Evolutionary conservation across 2,329 filamentous ascomycete species (phyloP).

Genomic region (Cordyceps cicadae): DNA sequence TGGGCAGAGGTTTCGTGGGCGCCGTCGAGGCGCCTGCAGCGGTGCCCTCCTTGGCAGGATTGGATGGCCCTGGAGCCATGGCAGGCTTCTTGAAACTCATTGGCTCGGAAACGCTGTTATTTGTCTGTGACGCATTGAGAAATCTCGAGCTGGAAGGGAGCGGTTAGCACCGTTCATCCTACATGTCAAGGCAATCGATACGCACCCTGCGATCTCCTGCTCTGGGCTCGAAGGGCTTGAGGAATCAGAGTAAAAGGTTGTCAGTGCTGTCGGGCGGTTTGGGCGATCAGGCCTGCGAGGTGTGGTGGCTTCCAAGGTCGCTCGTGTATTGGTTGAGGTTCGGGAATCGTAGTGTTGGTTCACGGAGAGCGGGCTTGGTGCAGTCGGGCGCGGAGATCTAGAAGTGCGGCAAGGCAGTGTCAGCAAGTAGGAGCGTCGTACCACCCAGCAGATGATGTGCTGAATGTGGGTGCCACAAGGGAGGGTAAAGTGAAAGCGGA

Average conservation of each 20-base stretch:
- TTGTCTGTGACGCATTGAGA: constrained; percentile 38
- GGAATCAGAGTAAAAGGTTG: constrained; percentile 30
- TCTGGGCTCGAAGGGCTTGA: constrained; percentile 27
- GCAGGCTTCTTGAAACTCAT: constrained; percentile 29
- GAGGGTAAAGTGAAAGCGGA: neutral
- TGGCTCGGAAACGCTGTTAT: constrained; percentile 35
- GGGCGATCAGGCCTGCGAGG: neutral
- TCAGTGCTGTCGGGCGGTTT: constrained; percentile 17
- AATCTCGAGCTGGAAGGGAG: constrained; percentile 18
- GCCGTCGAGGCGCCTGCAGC: constrained; percentile 33
- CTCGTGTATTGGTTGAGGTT: constrained; percentile 22
- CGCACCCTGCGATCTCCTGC: constrained; percentile 24
- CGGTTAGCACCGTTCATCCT: neutral
- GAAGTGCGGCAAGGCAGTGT: constrained; percentile 16
- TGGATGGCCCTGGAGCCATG: constrained; percentile 26
- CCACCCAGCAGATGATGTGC: neutral
- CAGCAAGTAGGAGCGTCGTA: neutral
- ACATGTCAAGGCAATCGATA: neutral
- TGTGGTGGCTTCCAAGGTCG: constrained; percentile 18
- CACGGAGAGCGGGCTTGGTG: constrained; percentile 43
- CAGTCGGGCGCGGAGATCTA: constrained; percentile 40
- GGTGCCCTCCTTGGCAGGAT: constrained; percentile 40
- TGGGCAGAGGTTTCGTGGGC: constrained; percentile 38
- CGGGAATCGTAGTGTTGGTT: constrained; percentile 16
- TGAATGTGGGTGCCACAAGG: neutral